phyloP scores from a whole-genome alignment of 2,329 filamentous ascomycete genomes.

The Calonectria fujianensis region DNA sequence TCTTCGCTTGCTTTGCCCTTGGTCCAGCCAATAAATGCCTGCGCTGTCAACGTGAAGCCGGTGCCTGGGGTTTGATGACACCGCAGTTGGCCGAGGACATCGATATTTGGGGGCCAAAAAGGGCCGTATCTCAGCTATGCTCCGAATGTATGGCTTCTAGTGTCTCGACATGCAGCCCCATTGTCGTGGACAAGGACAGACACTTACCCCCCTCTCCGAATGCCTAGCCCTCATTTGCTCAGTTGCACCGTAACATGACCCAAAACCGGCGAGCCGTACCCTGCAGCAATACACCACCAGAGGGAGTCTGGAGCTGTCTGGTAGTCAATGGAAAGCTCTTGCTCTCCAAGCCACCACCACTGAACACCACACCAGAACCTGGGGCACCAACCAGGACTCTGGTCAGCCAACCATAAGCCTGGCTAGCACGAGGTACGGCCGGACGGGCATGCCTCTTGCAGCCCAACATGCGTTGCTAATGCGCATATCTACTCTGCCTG shows the following conservation, averaged over 20 bases:
- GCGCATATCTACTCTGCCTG: conserved; percentile 43
- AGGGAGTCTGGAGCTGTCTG: conserved; percentile 26
- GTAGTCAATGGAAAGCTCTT: conserved; percentile 33
- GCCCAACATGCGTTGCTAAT: conserved; percentile 50
- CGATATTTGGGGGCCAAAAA: conserved; percentile 32
- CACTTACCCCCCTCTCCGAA: conserved; percentile 16
- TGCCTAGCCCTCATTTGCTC: conserved; percentile 30
- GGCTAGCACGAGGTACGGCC: conserved; percentile 41
- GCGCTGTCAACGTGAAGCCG: conserved; percentile 20
- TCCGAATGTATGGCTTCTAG: conserved; percentile 17
- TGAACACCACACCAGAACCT: conserved; percentile 37
- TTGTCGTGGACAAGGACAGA: conserved; percentile 13
- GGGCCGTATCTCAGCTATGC: conserved; percentile 24
- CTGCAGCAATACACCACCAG: conserved; percentile 29
- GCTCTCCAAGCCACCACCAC: conserved; percentile 34
- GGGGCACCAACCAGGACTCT: conserved; percentile 42
- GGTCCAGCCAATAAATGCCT: conserved; percentile 27
- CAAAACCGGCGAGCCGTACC: conserved; percentile 23
- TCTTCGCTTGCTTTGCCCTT: conserved; percentile 24
- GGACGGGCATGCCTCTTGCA: conserved; percentile 48
- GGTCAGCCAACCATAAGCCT: conserved; percentile 43
- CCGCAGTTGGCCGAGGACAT: conserved; percentile 31
- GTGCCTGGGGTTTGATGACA: conserved; percentile 38
- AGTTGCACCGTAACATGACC: conserved; percentile 27
- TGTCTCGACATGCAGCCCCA: conserved; percentile 31